Conservation (phyloP, 23 red algal genomes). For the Gracilariopsis chorda region DNA sequence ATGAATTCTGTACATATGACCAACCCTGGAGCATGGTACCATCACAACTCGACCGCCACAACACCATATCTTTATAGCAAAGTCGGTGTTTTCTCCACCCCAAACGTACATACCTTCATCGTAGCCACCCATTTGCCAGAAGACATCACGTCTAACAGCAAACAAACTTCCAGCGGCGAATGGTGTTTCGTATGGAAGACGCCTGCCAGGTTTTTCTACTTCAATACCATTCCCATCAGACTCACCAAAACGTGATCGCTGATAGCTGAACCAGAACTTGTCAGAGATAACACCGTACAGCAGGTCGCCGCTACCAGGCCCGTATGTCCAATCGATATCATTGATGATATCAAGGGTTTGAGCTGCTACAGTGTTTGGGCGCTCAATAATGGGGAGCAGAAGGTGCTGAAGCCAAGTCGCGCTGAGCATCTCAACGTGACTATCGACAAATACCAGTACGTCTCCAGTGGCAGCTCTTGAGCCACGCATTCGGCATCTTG, state of each 20-base stretch:
- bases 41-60: conserved; percentile 62
- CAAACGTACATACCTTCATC: conserved; percentile 72
- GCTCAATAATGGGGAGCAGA: conserved; percentile 48
- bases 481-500: conserved; percentile 49
- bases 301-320: conserved; percentile 57
- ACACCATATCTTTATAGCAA: conserved; percentile 58
- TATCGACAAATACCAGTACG: conserved; percentile 66
- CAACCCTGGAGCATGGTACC: conserved; percentile 65
- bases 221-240: conserved; percentile 26
- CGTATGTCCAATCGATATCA: conserved; percentile 62
- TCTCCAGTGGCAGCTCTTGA: conserved; percentile 43
- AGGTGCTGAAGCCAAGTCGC: conserved; percentile 62
- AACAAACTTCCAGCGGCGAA: conserved; percentile 58
- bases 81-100: conserved; percentile 69
- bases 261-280: conserved; percentile 65
- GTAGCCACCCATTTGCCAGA: conserved; percentile 51
- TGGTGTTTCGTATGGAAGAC: conserved; percentile 65
- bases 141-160: conserved; percentile 40
- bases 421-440: conserved; percentile 66
- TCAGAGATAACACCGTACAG: conserved; percentile 65
- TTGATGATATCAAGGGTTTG: conserved; percentile 67
- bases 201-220: conserved; percentile 42
- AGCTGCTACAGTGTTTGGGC: conserved; percentile 42
- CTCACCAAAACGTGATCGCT: conserved; percentile 50
- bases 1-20: conserved; percentile 68